Base-by-base conservation (phyloP, 2,329 filamentous ascomycete species). In the Aspergillus alliaceus region DNA sequence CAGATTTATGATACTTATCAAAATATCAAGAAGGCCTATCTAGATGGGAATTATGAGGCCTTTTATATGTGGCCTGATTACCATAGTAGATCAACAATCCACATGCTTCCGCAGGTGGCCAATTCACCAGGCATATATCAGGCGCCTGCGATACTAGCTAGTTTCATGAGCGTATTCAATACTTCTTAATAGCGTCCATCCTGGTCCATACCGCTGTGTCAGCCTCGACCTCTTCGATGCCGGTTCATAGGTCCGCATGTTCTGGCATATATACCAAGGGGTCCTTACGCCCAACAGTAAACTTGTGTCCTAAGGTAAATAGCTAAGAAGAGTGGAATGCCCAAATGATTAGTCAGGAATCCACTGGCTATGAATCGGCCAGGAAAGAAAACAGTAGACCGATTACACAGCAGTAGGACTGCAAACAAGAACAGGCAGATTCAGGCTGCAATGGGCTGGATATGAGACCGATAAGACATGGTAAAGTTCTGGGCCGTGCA, bases 391-490 rank as follows among this genome's bases (percentile, higher is more conserved):
- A 62, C 65, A 5, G 85, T 80, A 70, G 89, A 91, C 1, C 87
- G 88, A 61, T 88, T 89, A 54, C 88, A 86, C 4, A 91, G 71
- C 7, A 83, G 85, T 3, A 91, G 75, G 15, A 90, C 68, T 3
- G 72, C 64, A 39, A 90, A 81, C n/a, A 86, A 64, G 20, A 81
- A 64, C 2, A 90, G 79, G 6, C 80, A 77, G 32, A 79, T 71
- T 71, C 81, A 90, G 0, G 86, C 81, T 1, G 81, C 82, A 66
- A 86, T 89, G 0, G 88, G 82, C 63, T 84, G 82, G 4, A 83
- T 85, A 14, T 89, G 78, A 15, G 86, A 31, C 1, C 24, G 73
- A 69, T 82, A 82, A 0, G 86, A 86, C 2, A 84, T 79, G 11
- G 73, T 72, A 52, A 88, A 80, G 53, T 85, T 84, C 32, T 84